phyloP scores from a whole-genome alignment of 2,329 filamentous ascomycete species.

The Pseudogymnoascus sp. region DNA sequence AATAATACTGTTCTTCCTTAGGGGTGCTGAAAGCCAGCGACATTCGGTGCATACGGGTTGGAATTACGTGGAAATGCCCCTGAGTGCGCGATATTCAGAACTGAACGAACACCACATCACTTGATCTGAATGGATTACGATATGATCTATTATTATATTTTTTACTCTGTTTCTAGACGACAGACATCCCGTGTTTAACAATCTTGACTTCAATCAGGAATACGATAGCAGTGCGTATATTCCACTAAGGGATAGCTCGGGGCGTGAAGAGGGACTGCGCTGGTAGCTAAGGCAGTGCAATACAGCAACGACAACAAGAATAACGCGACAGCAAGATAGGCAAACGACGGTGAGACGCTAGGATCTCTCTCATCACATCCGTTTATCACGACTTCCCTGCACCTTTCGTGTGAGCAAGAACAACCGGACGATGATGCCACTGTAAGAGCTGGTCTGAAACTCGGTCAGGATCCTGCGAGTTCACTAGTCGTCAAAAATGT shows the following conservation, averaged over 20 bases:
- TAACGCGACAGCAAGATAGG: background rate
- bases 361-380: background rate
- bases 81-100: background rate
- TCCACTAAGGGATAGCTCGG: too few species aligned
- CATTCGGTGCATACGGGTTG: background rate
- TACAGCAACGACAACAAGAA: background rate
- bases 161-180: background rate
- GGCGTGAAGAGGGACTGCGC: too few species aligned
- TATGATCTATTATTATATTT: background rate
- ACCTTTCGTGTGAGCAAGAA: slow-evolving; percentile 4
- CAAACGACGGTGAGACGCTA: background rate
- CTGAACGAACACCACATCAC: background rate
- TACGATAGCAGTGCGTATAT: too few species aligned
- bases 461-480: background rate
- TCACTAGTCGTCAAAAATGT: background rate
- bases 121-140: background rate
- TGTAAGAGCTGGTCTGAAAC: background rate
- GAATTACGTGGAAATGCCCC: background rate
- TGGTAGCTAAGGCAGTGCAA: background rate
- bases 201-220: too few species aligned
- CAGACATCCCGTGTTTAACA: too few species aligned
- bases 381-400: background rate
- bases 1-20: background rate
- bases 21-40: background rate
- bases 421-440: slow-evolving; percentile 9